Conservation (phyloP, 2,329 filamentous ascomycete species). For the Fusarium sp. region DNA sequence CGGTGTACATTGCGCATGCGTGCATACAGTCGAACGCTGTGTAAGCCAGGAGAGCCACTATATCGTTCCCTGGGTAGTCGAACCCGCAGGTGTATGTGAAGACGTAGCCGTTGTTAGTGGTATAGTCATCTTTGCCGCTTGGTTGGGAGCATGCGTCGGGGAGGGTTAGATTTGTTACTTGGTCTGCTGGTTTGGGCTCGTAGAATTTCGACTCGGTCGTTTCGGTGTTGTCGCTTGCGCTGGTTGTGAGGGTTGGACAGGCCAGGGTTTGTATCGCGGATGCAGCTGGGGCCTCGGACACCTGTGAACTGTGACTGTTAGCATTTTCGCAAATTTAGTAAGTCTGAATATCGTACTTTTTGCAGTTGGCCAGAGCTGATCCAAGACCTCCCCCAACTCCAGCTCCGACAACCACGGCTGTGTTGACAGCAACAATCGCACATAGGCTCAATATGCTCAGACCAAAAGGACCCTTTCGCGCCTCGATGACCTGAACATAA, state of each 20-base stretch:
- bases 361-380: conserved; percentile 10
- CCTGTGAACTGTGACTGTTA: neutral
- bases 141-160: neutral
- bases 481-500: neutral
- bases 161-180: conserved; percentile 4
- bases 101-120: neutral
- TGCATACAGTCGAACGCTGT: conserved; percentile 6
- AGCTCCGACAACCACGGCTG: conserved; percentile 2
- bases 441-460: neutral
- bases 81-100: neutral
- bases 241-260: neutral
- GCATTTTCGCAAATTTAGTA: neutral
- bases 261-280: neutral
- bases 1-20: conserved; percentile 1
- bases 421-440: neutral
- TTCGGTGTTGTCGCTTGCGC: neutral
- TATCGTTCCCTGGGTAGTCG: conserved; percentile 2
- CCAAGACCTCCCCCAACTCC: conserved; percentile 18
- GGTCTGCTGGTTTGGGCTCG: neutral
- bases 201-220: neutral
- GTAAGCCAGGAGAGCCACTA: conserved; percentile 1
- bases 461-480: neutral
- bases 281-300: neutral
- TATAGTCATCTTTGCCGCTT: neutral
- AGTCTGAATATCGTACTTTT: neutral